phyloP scores from a whole-genome alignment of 2,329 filamentous ascomycete genomes.

The Sporothrix inflata region DNA sequence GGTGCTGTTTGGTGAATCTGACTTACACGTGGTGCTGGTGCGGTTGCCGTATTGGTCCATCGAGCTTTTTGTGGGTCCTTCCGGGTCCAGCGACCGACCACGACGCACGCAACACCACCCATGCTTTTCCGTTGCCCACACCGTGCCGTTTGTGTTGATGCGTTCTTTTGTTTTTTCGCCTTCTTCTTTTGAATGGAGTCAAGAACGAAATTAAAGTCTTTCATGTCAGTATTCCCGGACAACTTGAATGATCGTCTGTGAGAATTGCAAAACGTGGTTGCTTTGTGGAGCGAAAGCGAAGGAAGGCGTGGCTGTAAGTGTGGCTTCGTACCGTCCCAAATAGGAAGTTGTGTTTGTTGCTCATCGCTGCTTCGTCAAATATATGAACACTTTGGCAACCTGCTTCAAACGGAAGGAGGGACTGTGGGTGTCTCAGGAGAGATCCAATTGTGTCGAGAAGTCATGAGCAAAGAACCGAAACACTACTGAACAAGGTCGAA shows the following conservation, averaged over 20 bases:
- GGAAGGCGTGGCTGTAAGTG: neutral
- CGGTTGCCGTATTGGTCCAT: slow-evolving; percentile 27
- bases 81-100: neutral
- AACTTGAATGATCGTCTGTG: neutral
- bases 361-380: neutral
- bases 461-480: neutral
- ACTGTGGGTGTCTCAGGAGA: neutral
- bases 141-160: neutral
- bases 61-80: neutral
- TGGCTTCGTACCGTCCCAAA: neutral
- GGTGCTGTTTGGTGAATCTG: neutral
- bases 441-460: neutral
- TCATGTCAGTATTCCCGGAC: neutral
- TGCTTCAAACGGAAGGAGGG: slow-evolving; percentile 7
- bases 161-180: neutral
- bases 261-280: slow-evolving; percentile 12
- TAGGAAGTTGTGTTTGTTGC: slow-evolving; percentile 12
- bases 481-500: neutral
- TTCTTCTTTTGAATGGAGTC: neutral
- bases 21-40: slow-evolving; percentile 30
- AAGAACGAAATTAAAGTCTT: neutral
- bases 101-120: neutral
- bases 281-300: neutral
- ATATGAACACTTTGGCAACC: slow-evolving; percentile 5
- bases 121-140: neutral